phyloP scores from a whole-genome alignment of 192 early-diverging fungal species.

The Pilobolus umbonatus region DNA sequence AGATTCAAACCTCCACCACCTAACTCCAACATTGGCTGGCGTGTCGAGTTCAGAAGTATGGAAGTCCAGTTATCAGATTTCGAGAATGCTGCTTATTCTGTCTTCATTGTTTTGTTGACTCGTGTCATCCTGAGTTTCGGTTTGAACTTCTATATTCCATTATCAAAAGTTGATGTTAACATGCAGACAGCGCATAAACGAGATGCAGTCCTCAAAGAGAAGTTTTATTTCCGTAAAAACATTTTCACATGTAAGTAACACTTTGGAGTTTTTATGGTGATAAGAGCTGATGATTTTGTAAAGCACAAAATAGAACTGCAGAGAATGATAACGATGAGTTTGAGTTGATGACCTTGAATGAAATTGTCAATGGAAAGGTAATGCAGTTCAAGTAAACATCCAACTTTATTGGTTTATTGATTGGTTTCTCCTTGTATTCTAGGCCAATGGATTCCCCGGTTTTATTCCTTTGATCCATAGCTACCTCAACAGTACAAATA shows the following conservation, averaged over 20 bases:
- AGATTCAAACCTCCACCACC: slow-evolving; percentile 98
- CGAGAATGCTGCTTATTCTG: slow-evolving; percentile 93
- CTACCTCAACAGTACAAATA: slow-evolving; percentile 74
- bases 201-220: slow-evolving; percentile 74
- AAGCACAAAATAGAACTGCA: not conserved
- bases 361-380: slow-evolving; percentile 66
- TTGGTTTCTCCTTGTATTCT: not conserved
- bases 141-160: slow-evolving; percentile 94
- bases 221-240: slow-evolving; percentile 90
- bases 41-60: slow-evolving; percentile 96
- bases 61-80: slow-evolving; percentile 96
- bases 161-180: slow-evolving; percentile 94
- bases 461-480: slow-evolving; percentile 77
- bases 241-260: slow-evolving; percentile 46
- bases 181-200: slow-evolving; percentile 84
- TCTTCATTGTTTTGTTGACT: slow-evolving; percentile 90
- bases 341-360: slow-evolving; percentile 77
- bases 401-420: not conserved
- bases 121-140: slow-evolving; percentile 82
- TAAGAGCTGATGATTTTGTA: not conserved
- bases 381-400: not conserved
- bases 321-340: slow-evolving; percentile 44
- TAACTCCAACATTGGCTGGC: slow-evolving; percentile 85
- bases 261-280: too few relatives aligned
- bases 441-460: slow-evolving; percentile 67